Base-by-base conservation (phyloP, 192 early-diverging fungal genomes). In the Dispira parvispora region DNA sequence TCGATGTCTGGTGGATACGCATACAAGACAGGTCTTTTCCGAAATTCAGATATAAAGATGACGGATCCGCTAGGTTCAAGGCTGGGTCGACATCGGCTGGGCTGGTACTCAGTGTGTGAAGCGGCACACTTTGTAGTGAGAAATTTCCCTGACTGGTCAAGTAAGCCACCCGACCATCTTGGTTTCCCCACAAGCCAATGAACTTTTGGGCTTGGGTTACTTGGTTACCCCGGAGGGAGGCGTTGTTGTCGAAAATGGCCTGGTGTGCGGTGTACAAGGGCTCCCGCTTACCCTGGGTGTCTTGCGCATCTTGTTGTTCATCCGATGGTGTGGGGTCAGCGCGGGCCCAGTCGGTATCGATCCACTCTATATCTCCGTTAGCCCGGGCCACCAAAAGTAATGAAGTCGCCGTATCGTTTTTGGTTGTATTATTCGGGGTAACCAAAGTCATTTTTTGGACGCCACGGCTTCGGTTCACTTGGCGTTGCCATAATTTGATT, bases 291-390 rank as follows among this genome's bases (percentile, higher is more conserved):
- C 9, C 21, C 26, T 20, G 10, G 1, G 18, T 0, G 21, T 20
- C 20, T 11, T n/a, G 20, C 13, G 18, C 21, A 25, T 20, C 50
- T 25, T 10, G 10, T 11, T 20, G 20, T 20, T 26, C 18, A 26
- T 52, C 18, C 10, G 12, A 25, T 38, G 32, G 32, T 1, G 32
- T 6, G 18, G 50, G 8, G 26, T 52, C 50, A 26, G 21, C 50
- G 21, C 10, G 10, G 18, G 21, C 50, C 50, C 50, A 52, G 11
- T 20, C 50, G 26, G 50, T 52, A 25, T 20, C 21, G 21, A 52
- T 26, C 10, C 20, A 20, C 50, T 52, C 50, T 18, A 52, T 18
- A n/a, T 52, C 50, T 52, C 50, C 50, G 26, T 52, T 52, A 52
- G 10, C 21, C 1, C 50, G 50, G 0, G 21, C 50, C 20, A 52